These are phyloP conservation scores for Puccinia polysora DNA, from an alignment of 1,284 basidiomycete genomes.

Conservation along the genomic window DNA sequence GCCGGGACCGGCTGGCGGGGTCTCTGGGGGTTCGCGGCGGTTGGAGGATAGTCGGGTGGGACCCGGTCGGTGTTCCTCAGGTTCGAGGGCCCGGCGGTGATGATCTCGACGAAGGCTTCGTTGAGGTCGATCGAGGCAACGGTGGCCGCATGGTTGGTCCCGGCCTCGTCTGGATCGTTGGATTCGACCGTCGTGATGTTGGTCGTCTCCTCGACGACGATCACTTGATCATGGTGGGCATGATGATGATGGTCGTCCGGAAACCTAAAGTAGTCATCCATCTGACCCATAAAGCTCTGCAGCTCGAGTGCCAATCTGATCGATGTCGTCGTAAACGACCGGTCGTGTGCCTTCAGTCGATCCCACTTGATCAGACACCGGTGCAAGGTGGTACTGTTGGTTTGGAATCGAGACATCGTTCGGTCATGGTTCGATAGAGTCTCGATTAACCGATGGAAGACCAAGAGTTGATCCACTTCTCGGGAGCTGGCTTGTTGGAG, in stretches of 20 bases:
- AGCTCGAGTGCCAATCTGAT: constrained; percentile 16
- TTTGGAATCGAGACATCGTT: constrained; percentile 13
- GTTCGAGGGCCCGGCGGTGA: background rate
- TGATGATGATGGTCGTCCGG: background rate
- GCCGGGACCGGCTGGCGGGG: background rate
- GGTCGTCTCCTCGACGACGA: constrained; percentile 12
- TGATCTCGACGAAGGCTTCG: constrained; percentile 28
- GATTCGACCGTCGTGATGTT: constrained; percentile 12
- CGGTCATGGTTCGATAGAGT: constrained; percentile 12
- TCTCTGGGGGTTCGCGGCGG: background rate
- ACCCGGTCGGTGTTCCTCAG: background rate
- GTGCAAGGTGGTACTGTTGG: constrained; percentile 18
- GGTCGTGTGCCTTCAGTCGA: constrained; percentile 17
- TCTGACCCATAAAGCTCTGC: constrained; percentile 15
- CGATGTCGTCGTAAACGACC: constrained; percentile 5
- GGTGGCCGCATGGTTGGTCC: background rate
- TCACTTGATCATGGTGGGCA: background rate
- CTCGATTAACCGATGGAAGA: constrained; percentile 3
- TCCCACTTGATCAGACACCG: constrained; percentile 32
- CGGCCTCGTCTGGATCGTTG: background rate
- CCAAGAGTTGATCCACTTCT: constrained; percentile 29
- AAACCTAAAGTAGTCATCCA: constrained; percentile 8
- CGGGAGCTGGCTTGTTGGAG: constrained; percentile 14
- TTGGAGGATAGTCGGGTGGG: background rate
- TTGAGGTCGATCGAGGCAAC: background rate